phyloP scores from a whole-genome alignment of 129 eudicot genomes.

The Artemisia tridentata region DNA sequence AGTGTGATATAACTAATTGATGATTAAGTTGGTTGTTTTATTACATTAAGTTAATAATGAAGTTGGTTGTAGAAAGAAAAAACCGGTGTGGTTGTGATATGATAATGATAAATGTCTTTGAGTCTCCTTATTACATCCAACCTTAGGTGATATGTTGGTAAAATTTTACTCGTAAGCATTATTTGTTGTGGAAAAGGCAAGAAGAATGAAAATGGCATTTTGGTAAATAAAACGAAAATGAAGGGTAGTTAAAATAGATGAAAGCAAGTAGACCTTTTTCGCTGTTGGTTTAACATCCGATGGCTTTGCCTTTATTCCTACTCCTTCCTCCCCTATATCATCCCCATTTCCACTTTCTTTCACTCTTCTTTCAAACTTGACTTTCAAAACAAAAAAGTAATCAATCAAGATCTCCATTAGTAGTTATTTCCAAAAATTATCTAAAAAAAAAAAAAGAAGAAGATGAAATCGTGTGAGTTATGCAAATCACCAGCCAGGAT shows the following conservation, averaged over 20 bases:
- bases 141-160: too few species aligned
- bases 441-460: background rate
- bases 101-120: too few species aligned
- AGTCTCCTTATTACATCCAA: too few species aligned
- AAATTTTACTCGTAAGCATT: background rate
- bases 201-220: constrained; percentile 14
- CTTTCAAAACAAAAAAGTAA: too few species aligned
- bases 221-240: constrained; percentile 5
- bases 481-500: constrained; percentile 55
- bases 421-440: background rate
- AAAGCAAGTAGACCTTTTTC: constrained; percentile 31
- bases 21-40: too few species aligned
- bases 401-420: constrained; percentile 21
- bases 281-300: constrained; percentile 25
- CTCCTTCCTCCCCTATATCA: background rate
- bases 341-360: background rate
- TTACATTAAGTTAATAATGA: too few species aligned
- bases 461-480: constrained; percentile 61
- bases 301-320: constrained; percentile 7
- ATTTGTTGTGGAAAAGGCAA: background rate
- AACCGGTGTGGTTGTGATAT: too few species aligned
- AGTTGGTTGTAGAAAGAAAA: too few species aligned
- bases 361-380: background rate
- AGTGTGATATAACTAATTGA: too few species aligned
- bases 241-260: background rate